phyloP scores from a whole-genome alignment of 495 filamentous ascomycete species.

The Penicillium odoratum region DNA sequence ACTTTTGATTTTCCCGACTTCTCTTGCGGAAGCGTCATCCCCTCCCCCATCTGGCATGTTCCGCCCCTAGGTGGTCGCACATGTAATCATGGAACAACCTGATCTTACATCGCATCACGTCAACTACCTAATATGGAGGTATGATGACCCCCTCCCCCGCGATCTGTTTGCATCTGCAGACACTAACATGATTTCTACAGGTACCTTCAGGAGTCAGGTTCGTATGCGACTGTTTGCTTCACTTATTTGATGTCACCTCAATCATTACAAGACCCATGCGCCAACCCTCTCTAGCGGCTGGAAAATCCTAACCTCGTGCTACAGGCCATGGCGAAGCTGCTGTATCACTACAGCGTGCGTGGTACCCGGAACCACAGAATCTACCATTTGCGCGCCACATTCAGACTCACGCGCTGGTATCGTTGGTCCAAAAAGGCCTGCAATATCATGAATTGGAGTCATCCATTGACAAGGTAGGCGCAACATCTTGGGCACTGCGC shows the following conservation, averaged over 20 bases:
- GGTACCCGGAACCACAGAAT: constrained; percentile 70
- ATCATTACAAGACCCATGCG: constrained; percentile 5
- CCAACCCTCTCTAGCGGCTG: neutral
- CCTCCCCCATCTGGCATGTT: constrained; percentile 37
- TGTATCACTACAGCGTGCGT: constrained; percentile 78
- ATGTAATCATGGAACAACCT: constrained; percentile 52
- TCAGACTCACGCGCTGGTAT: constrained; percentile 71
- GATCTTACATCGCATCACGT: constrained; percentile 85
- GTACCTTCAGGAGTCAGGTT: constrained; percentile 89
- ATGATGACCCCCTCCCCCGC: constrained; percentile 38
- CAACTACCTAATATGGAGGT: constrained; percentile 99
- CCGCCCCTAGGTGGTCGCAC: constrained; percentile 40
- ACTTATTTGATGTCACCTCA: neutral
- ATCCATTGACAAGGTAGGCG: constrained; percentile 57
- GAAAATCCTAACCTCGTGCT: constrained; percentile 23
- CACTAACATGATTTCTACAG: constrained; percentile 42
- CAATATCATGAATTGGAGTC: constrained; percentile 71
- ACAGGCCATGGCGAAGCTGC: constrained; percentile 67
- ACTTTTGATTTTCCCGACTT: constrained; percentile 32
- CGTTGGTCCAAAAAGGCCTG: constrained; percentile 74
- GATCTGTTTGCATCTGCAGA: constrained; percentile 22
- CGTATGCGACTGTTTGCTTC: constrained; percentile 32
- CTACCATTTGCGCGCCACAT: constrained; percentile 77
- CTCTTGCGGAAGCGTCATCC: constrained; percentile 21
- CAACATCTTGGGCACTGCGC: neutral